Conservation (phyloP, 129 eudicot genomes). For the Chrysanthemum makinoi region DNA sequence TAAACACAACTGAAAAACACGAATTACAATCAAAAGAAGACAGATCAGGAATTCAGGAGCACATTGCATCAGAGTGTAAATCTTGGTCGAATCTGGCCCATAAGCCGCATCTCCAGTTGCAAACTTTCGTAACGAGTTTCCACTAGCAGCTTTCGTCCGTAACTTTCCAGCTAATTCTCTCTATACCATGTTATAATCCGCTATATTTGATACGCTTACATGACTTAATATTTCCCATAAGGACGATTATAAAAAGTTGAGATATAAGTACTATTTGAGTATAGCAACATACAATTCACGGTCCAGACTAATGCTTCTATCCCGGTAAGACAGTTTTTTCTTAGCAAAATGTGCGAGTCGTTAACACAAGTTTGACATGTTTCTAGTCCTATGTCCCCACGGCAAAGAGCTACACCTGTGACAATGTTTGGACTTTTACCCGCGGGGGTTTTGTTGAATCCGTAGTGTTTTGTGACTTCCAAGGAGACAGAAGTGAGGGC, state of each 20-base stretch:
- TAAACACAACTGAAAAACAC: slow-evolving; percentile 20
- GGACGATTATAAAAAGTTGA: neutral
- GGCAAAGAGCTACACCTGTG: slow-evolving; percentile 38
- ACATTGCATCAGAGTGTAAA: slow-evolving; percentile 7
- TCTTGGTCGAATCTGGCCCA: neutral
- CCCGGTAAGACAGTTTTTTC: neutral
- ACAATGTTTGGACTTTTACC: slow-evolving; percentile 27
- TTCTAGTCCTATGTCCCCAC: slow-evolving; percentile 35
- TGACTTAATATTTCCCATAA: neutral
- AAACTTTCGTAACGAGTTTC: slow-evolving; percentile 23
- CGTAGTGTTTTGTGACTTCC: neutral
- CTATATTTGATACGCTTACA: neutral
- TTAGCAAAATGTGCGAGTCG: slow-evolving; percentile 1
- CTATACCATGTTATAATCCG: neutral
- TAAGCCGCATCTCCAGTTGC: slow-evolving; percentile 9
- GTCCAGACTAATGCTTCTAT: slow-evolving; percentile 13
- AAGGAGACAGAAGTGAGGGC: slow-evolving; percentile 25
- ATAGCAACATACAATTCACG: slow-evolving; percentile 33
- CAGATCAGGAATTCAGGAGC: slow-evolving; percentile 14
- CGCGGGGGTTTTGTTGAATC: slow-evolving; percentile 21
- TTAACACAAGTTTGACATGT: slow-evolving; percentile 26
- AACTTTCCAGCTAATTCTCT: slow-evolving; percentile 5
- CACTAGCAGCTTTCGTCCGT: slow-evolving; percentile 15
- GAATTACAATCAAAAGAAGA: slow-evolving; percentile 21
- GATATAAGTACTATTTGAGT: slow-evolving; percentile 17